Conservation (phyloP, 345 rosid genomes). For the Eucalyptus virginea region DNA sequence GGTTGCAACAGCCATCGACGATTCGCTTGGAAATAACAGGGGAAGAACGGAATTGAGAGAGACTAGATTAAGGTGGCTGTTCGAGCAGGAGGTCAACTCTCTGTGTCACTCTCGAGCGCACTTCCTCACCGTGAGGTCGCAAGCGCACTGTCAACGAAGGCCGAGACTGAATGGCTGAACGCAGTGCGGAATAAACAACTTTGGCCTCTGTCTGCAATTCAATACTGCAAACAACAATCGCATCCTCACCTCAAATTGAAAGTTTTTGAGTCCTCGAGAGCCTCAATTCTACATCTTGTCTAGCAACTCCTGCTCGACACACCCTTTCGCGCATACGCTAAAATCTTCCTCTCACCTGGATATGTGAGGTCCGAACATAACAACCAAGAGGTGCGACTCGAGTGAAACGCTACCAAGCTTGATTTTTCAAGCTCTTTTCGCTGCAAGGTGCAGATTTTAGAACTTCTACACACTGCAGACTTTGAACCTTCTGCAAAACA, state of each 20-base stretch:
- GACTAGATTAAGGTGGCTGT: not conserved
- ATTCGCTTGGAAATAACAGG: not conserved
- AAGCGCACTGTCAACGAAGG: not conserved
- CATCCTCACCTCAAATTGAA: not conserved
- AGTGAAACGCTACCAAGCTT: not conserved
- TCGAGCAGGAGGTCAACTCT: not conserved
- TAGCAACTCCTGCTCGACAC: not conserved
- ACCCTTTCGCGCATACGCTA: not conserved
- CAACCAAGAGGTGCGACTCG: not conserved
- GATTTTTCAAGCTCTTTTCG: not conserved
- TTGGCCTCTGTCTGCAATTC: not conserved
- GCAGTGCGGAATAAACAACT: not conserved
- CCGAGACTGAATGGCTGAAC: not conserved
- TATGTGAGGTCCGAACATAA: not conserved
- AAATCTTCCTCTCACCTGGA: not conserved
- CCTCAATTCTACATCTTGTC: not conserved
- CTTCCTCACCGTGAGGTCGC: not conserved
- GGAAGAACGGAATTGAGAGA: not conserved
- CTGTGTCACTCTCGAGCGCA: not conserved
- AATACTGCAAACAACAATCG: not conserved
- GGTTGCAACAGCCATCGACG: not conserved
- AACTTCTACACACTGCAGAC: not conserved
- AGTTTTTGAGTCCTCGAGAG: not conserved
- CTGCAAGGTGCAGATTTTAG: not conserved
- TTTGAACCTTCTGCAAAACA: not conserved